These are phyloP conservation scores for Monosporascus sp. DNA, from an alignment of 2,329 filamentous ascomycete species.

Conservation along the genomic window DNA sequence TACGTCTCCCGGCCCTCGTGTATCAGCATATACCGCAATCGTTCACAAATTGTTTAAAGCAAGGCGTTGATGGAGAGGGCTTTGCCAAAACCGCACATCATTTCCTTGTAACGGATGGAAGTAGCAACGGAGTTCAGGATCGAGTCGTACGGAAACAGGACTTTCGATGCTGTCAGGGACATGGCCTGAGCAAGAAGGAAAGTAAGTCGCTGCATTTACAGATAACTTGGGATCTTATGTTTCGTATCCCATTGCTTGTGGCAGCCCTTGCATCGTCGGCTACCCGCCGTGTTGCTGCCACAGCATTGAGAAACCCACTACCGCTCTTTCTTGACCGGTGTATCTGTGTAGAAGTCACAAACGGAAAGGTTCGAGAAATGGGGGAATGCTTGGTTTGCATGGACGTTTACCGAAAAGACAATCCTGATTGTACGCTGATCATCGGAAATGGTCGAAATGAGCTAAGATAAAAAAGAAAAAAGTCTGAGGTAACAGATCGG, in stretches of 20 bases:
- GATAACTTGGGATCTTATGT: background rate
- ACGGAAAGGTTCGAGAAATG: too few species aligned
- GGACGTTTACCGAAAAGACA: background rate
- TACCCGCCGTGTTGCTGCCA: background rate
- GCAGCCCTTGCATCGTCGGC: background rate
- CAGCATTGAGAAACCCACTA: background rate
- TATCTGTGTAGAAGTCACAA: background rate
- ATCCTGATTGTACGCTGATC: background rate
- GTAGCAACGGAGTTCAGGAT: constrained; percentile 19
- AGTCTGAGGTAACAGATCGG: background rate
- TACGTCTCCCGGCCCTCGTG: background rate
- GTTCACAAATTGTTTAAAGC: constrained; percentile 12
- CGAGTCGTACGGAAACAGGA: background rate
- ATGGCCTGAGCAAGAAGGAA: background rate
- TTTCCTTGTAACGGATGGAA: constrained; percentile 16
- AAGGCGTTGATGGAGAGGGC: constrained; percentile 19
- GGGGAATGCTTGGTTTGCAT: background rate
- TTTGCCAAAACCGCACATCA: constrained; percentile 15
- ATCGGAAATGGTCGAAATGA: background rate
- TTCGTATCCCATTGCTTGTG: background rate
- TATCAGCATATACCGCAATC: background rate
- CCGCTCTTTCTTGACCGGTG: background rate
- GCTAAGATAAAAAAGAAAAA: background rate
- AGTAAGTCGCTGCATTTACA: background rate
- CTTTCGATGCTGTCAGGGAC: background rate